Conservation (phyloP, 129 eudicot genomes). For the Solidago caesia region DNA sequence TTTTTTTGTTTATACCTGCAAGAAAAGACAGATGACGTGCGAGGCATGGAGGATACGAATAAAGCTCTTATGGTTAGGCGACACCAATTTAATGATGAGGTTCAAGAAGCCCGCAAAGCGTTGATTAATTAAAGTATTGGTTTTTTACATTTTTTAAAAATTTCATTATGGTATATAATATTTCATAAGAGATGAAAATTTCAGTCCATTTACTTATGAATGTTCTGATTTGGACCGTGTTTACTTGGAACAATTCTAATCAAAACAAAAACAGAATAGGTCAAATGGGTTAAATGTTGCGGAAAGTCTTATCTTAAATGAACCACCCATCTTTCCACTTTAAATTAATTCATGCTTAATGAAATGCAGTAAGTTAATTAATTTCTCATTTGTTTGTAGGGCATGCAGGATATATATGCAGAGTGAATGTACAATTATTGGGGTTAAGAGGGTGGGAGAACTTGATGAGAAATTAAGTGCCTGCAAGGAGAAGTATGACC, state of each 20-base stretch:
- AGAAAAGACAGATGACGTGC: conserved; percentile 57
- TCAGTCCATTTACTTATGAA: not conserved
- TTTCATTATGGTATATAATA: too few relatives aligned
- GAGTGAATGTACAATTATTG: not conserved
- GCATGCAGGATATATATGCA: not conserved
- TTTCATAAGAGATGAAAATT: not conserved
- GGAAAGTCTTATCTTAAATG: too few relatives aligned
- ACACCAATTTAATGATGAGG: not conserved
- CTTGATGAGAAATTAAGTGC: not conserved
- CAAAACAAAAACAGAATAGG: too few relatives aligned
- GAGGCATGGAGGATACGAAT: conserved; percentile 33
- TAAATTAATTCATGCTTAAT: too few relatives aligned
- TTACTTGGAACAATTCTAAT: too few relatives aligned
- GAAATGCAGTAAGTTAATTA: not conserved
- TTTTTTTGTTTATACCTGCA: conserved; percentile 22
- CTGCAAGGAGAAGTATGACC: not conserved
- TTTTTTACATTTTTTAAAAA: too few relatives aligned
- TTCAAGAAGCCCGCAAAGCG: not conserved
- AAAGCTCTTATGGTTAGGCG: not conserved
- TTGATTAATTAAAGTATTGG: not conserved
- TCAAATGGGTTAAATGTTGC: too few relatives aligned
- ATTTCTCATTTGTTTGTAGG: not conserved
- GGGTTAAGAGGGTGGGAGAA: conserved; percentile 2
- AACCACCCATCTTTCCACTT: too few relatives aligned
- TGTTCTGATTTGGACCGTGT: too few relatives aligned